Percentiles rank a stretch among this genome's conserved stretches.
These are phyloP conservation scores for Golubevia sp. DNA, from an alignment of 1,284 basidiomycete genomes.

Conservation along the genomic window DNA sequence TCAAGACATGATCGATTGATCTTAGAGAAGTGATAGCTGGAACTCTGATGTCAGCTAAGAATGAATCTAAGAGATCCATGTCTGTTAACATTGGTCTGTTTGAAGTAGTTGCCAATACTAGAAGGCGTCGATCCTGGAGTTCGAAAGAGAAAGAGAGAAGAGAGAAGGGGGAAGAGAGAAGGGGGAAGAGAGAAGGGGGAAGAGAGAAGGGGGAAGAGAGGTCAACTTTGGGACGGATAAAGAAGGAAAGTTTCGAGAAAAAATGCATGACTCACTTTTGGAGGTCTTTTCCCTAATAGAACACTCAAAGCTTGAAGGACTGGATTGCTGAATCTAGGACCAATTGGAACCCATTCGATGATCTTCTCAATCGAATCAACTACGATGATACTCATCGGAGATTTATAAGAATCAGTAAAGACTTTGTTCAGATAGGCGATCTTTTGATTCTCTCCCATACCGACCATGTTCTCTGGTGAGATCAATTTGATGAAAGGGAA, in stretches of 20 bases:
- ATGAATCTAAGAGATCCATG: constrained; percentile 84
- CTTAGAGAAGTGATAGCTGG: constrained; percentile 77
- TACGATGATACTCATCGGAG: constrained; percentile 91
- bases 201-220: not conserved
- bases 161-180: not conserved
- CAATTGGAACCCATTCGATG: constrained; percentile 86
- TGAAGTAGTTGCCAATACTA: constrained; percentile 91
- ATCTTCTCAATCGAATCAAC: constrained; percentile 71
- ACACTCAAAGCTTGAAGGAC: constrained; percentile 91
- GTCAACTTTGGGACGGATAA: not conserved
- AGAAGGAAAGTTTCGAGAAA: not conserved
- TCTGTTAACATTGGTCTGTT: constrained; percentile 84
- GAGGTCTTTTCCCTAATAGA: constrained; percentile 84
- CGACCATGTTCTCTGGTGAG: constrained; percentile 95
- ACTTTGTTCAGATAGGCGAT: constrained; percentile 89
- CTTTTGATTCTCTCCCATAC: constrained; percentile 87
- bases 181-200: not conserved
- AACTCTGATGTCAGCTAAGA: constrained; percentile 86
- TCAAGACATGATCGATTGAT: constrained; percentile 77
- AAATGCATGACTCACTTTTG: constrained; percentile 71
- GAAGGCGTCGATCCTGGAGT: constrained; percentile 78
- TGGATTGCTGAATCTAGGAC: constrained; percentile 91
- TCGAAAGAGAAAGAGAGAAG: not conserved
- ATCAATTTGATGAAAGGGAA: constrained; percentile 99
- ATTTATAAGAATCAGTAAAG: constrained; percentile 96